These are phyloP conservation scores for Colletotrichum salicis DNA, from an alignment of 2,329 filamentous ascomycete genomes.

Conservation along the genomic window DNA sequence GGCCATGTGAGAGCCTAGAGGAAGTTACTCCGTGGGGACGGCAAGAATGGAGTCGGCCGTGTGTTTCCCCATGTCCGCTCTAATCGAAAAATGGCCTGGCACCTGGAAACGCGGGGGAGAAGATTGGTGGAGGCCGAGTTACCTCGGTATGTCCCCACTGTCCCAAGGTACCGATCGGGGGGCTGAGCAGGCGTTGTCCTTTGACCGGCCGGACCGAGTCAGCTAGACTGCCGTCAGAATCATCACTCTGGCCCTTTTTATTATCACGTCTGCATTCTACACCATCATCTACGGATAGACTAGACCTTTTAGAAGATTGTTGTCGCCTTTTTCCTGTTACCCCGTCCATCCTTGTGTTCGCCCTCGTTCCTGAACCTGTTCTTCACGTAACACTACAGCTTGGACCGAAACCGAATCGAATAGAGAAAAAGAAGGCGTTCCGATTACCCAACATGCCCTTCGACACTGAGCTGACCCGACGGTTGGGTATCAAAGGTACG, in stretches of 20 bases:
- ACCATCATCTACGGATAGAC: constrained; percentile 3
- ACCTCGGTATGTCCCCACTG: constrained; percentile 25
- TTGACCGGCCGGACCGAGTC: constrained; percentile 30
- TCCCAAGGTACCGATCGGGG: constrained; percentile 18
- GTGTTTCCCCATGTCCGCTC: constrained; percentile 10
- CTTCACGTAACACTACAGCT: background rate
- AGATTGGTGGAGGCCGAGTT: constrained; percentile 32
- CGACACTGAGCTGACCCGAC: constrained; percentile 67
- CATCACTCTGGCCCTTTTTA: background rate
- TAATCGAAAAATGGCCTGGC: constrained; percentile 25
- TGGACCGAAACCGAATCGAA: background rate
- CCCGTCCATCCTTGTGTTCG: background rate
- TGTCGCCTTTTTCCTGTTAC: constrained; percentile 2
- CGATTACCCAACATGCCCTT: constrained; percentile 61
- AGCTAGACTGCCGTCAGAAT: constrained; percentile 31
- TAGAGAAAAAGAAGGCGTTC: constrained; percentile 13
- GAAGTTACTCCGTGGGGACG: background rate
- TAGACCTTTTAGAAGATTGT: background rate
- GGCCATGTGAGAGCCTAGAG: constrained; percentile 18
- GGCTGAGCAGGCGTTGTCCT: constrained; percentile 15
- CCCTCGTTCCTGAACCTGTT: background rate
- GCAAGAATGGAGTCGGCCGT: too few relatives aligned
- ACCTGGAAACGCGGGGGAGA: constrained; percentile 31
- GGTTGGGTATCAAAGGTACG: constrained; percentile 64
- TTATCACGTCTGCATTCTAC: background rate